Evolutionary conservation across 2,329 filamentous ascomycete species (phyloP).

Genomic region (Beauveria sp.): DNA sequence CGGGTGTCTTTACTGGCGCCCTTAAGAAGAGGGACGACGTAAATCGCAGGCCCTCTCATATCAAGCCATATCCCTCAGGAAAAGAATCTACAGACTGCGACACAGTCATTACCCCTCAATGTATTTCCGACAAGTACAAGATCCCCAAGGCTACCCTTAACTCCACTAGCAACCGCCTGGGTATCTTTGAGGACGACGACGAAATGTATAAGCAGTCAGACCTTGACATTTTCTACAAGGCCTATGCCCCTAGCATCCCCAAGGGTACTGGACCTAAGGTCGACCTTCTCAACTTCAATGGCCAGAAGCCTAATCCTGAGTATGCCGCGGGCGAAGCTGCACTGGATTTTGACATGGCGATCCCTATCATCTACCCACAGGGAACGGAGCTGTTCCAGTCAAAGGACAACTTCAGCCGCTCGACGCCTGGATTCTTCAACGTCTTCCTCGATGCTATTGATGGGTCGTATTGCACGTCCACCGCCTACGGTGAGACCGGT

Average conservation of each 20-base stretch:
- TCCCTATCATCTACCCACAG: constrained; percentile 45
- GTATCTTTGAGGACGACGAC: constrained; percentile 32
- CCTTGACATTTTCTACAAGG: constrained; percentile 29
- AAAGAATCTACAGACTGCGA: constrained; percentile 30
- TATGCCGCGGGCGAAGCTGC: constrained; percentile 32
- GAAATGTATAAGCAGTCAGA: constrained; percentile 33
- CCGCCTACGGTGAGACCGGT: constrained; percentile 18
- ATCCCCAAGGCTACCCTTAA: constrained; percentile 20
- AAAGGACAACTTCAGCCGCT: background rate
- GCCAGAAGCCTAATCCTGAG: constrained; percentile 15
- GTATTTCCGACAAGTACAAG: constrained; percentile 39
- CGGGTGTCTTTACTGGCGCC: constrained; percentile 20
- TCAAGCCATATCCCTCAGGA: background rate
- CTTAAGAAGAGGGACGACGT: background rate
- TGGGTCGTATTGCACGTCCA: constrained; percentile 38
- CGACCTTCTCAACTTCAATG: constrained; percentile 21
- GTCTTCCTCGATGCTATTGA: constrained; percentile 43
- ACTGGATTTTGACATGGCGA: constrained; percentile 41
- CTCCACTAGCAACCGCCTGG: constrained; percentile 29
- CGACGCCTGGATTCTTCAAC: background rate
- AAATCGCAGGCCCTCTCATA: background rate
- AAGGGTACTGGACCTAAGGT: constrained; percentile 27
- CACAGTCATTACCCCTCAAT: constrained; percentile 46
- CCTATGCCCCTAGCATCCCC: constrained; percentile 26
- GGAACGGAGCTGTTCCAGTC: constrained; percentile 30